Percentiles rank a stretch among this genome's conserved stretches.
Conservation (phyloP, 2,329 filamentous ascomycete species). For the Aspergillus transmontanensis region DNA sequence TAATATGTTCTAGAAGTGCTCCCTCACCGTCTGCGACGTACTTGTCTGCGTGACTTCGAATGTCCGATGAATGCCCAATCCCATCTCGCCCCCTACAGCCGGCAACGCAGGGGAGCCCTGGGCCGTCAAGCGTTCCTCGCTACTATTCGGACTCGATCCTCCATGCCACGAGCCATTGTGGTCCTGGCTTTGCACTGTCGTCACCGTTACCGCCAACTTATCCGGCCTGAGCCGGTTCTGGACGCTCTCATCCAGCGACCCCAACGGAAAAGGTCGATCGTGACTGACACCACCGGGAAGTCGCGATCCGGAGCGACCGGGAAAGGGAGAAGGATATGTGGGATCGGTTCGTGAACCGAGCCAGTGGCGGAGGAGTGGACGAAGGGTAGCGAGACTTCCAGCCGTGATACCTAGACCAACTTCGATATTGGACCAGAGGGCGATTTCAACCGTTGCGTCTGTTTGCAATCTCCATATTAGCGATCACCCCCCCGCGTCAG, state of each 20-base stretch:
- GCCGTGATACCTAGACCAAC: conserved; percentile 46
- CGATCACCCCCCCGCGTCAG: background rate
- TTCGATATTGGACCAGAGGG: conserved; percentile 42
- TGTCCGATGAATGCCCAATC: conserved; percentile 31
- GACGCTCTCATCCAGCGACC: conserved; percentile 25
- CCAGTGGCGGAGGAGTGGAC: conserved; percentile 47
- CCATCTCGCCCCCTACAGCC: conserved; percentile 19
- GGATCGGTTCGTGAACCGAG: conserved; percentile 23
- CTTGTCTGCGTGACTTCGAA: conserved; percentile 33
- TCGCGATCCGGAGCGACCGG: conserved; percentile 21
- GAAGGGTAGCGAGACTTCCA: conserved; percentile 51
- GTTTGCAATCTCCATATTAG: background rate
- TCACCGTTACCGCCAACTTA: conserved; percentile 33
- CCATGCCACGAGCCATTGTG: conserved; percentile 20
- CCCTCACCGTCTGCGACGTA: conserved; percentile 1
- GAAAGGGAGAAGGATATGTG: conserved; percentile 25
- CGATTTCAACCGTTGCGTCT: conserved; percentile 48
- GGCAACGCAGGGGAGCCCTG: conserved; percentile 17
- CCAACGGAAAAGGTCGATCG: conserved; percentile 26
- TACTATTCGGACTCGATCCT: conserved; percentile 26
- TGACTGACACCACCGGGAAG: conserved; percentile 16
- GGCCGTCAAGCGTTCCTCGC: conserved; percentile 31
- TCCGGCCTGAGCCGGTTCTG: conserved; percentile 30
- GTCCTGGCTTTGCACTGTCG: conserved; percentile 31
- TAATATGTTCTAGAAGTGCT: conserved; percentile 3